A percentile compares a stretch with the other conserved stretches of the same genome.
Evolutionary conservation across 179 eudicot genomes (phyloP).

Genomic region (Patellifolia procumbens): DNA sequence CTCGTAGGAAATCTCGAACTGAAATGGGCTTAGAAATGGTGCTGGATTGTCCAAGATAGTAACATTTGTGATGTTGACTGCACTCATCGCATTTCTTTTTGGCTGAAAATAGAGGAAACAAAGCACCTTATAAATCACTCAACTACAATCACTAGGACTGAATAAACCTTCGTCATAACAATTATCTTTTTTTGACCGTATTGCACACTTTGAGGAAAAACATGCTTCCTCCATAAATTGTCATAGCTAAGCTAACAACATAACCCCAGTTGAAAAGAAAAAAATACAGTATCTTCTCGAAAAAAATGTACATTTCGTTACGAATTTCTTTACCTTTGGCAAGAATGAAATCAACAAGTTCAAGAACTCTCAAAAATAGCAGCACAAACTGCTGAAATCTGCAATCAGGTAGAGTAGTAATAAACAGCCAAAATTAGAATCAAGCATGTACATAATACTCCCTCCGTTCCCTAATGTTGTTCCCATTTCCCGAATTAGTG

Average conservation of each 20-base stretch:
- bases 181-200: too few species aligned
- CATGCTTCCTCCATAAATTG: too few species aligned
- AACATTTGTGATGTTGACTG: slow-evolving; percentile 82
- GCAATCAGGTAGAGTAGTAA: background rate
- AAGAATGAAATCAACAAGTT: background rate
- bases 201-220: too few species aligned
- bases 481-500: too few species aligned
- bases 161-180: background rate
- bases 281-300: background rate
- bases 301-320: background rate
- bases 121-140: background rate
- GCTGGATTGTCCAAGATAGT: slow-evolving; percentile 84
- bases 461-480: too few species aligned
- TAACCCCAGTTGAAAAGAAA: background rate
- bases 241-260: background rate
- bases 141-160: background rate
- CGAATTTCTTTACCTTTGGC: background rate
- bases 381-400: background rate
- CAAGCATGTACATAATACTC: background rate
- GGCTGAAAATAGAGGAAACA: background rate
- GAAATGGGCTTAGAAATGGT: slow-evolving; percentile 70
- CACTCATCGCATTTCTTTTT: slow-evolving; percentile 59
- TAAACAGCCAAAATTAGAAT: background rate
- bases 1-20: slow-evolving; percentile 86
- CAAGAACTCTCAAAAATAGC: background rate